Base-by-base conservation (phyloP, 306 rosid species). In the Citrullus mucosospermus region DNA sequence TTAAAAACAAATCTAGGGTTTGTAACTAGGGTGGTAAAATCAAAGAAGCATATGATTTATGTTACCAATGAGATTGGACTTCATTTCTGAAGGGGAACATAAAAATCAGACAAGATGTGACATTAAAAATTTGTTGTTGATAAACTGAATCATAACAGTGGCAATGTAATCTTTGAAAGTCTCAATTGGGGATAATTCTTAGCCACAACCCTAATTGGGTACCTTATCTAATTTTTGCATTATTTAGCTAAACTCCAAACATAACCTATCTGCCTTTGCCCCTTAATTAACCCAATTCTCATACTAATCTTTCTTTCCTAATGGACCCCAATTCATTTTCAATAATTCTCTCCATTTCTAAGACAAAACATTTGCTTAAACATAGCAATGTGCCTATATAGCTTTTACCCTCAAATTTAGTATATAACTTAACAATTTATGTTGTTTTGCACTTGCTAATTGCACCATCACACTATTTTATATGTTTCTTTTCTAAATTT, bases 51-150 rank as follows among this genome's bases (percentile, higher is more conserved):
- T 20, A 68, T 68, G 36, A 43, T 69, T 72, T 46, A 72, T 72
- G 59, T 48, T 50, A 48, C 76, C 76, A 46, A 46, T 43, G 76
- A 44, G 76, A 70, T 70, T 43, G 51, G 75, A 20, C 5, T 41
- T 68, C 4, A 70, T 44, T 72, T 13, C 13, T 46, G 22, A 25
- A 72, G 25, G 59, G 77, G 77, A 72, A 72, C 77, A 72, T 3
- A 28, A 72, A 30, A 72, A 72, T 72, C 77, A 72, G 77, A 72
- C 77, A 72, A 28, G 77, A 72, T 72, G 57, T 72, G 77, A 72
- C 77, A 48, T 25, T 46, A 0, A 72, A 72, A 25, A 48, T 72
- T 72, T 43, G 6, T 46, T 69, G 55, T 44, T 69, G 16, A 69
- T 69, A 43, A 69, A 22, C 75, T 72, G 15, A 72, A 72, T 72